phyloP scores from a whole-genome alignment of 2,329 filamentous ascomycete genomes.

The Epichloe glyceriae region DNA sequence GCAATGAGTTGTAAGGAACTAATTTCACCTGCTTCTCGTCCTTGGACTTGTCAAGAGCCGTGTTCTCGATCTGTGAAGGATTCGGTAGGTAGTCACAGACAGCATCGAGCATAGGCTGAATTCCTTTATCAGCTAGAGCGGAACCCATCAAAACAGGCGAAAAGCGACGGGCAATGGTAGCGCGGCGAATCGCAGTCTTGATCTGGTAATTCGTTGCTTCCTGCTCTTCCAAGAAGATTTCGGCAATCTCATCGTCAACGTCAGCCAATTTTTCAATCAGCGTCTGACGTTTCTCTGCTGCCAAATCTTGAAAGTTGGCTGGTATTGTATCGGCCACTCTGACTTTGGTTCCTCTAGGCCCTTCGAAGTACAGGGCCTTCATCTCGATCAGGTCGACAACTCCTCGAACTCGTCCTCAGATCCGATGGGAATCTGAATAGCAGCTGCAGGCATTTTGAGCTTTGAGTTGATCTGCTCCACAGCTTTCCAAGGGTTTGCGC shows the following conservation, averaged over 20 bases:
- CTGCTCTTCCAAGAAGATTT: constrained; percentile 81
- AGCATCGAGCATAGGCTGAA: constrained; percentile 93
- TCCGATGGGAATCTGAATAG: constrained; percentile 89
- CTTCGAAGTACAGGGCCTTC: constrained; percentile 89
- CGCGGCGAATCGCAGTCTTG: constrained; percentile 79
- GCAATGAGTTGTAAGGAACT: constrained; percentile 82
- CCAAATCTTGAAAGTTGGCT: constrained; percentile 61
- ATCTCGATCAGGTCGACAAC: constrained; percentile 87
- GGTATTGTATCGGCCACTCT: constrained; percentile 68
- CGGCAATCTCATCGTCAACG: constrained; percentile 94
- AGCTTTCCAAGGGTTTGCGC: constrained; percentile 93
- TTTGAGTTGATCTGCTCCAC: constrained; percentile 97
- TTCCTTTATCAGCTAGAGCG: constrained; percentile 82
- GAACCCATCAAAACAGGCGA: constrained; percentile 94
- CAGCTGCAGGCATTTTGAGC: constrained; percentile 82
- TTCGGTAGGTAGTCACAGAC: constrained; percentile 95
- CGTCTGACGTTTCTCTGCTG: constrained; percentile 67
- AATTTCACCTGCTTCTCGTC: constrained; percentile 72
- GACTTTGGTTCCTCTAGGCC: constrained; percentile 65
- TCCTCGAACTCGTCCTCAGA: constrained; percentile 78
- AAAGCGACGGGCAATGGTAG: constrained; percentile 84
- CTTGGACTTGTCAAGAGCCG: constrained; percentile 72
- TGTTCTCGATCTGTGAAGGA: constrained; percentile 76
- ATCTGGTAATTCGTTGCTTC: constrained; percentile 72
- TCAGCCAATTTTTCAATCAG: constrained; percentile 93